Evolutionary conservation across 2,329 filamentous ascomycete genomes (phyloP).

Genomic region (Alternaria atra): DNA sequence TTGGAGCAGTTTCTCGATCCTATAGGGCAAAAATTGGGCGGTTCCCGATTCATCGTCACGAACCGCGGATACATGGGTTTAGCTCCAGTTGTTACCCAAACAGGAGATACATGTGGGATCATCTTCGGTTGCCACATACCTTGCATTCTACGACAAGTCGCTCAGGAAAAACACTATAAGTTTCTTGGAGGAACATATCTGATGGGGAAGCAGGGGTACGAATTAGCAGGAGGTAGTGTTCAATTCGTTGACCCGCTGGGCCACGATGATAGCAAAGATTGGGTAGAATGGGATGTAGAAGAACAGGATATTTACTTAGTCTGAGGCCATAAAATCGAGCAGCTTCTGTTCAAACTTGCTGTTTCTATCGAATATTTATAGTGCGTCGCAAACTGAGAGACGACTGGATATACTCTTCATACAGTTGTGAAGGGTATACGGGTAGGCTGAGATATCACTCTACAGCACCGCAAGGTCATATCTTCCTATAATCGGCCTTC

Average conservation of each 20-base stretch:
- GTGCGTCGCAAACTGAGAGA: too few relatives aligned
- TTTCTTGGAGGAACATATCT: neutral
- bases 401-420: too few relatives aligned
- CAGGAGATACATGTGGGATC: neutral
- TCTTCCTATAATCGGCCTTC: too few relatives aligned
- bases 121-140: neutral
- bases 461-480: too few relatives aligned
- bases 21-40: rapidly evolving
- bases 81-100: neutral
- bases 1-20: neutral
- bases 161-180: neutral
- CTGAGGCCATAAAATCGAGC: neutral
- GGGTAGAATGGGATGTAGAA: conserved; percentile 15
- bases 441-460: too few relatives aligned
- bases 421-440: too few relatives aligned
- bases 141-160: neutral
- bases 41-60: neutral
- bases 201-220: neutral
- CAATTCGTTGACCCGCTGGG: neutral
- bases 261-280: conserved; percentile 17
- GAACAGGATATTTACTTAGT: conserved; percentile 12
- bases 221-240: neutral
- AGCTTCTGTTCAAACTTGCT: too few relatives aligned
- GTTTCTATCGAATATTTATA: too few relatives aligned
- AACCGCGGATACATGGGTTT: neutral